Base-by-base conservation (phyloP, 495 filamentous ascomycete species). In the Hyphodiscus hymeniophilus region DNA sequence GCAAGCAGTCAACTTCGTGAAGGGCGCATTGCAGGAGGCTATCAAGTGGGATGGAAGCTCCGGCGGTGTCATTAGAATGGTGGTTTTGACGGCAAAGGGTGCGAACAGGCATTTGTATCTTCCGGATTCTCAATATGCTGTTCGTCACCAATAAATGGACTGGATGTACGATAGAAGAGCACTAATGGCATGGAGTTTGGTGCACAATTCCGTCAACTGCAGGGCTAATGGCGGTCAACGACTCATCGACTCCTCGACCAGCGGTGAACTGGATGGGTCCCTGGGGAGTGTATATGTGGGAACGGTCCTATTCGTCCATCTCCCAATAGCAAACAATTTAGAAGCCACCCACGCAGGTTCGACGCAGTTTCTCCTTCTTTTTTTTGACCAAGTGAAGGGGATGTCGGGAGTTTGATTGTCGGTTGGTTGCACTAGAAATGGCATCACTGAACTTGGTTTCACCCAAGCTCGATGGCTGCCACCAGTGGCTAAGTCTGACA, bases 41-140 rank as follows among this genome's bases (percentile, higher is more conserved):
- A 94, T 98, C 74, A 95, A 94, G 69, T 97, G 92, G 92, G 92
- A 98, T 64, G 91, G 92, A 35, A 95, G 90, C 71, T 97, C 94
- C 10, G 92, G 92, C 45, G 92, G 94, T 64, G 92, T 98, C 38
- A 98, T 98, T 61, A 80, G 92, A 52, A 80, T 98, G 85, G 94
- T 96, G 44, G 92, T 98, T 42, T 67, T 98, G 70, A 98, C 92
- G 45, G 68, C 69, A 61, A 74, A 84, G 63, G 89, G 89, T n/a
- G 89, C 89, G 3, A 75, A 85, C 64, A 78, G 89, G 64, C 89
- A 94, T 66, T 66, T 95, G 57, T 95, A 94, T 64, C 71, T 95
- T 61, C 89, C 89, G 41, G 88, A 95, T 72, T 82, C 83, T 52
- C 80, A 77, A 42, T 95, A 95, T 67, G 75, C 73, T 18, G 80